These are phyloP conservation scores for Neopestalotiopsis rosae DNA, from an alignment of 2,329 filamentous ascomycete genomes.

Conservation along the genomic window DNA sequence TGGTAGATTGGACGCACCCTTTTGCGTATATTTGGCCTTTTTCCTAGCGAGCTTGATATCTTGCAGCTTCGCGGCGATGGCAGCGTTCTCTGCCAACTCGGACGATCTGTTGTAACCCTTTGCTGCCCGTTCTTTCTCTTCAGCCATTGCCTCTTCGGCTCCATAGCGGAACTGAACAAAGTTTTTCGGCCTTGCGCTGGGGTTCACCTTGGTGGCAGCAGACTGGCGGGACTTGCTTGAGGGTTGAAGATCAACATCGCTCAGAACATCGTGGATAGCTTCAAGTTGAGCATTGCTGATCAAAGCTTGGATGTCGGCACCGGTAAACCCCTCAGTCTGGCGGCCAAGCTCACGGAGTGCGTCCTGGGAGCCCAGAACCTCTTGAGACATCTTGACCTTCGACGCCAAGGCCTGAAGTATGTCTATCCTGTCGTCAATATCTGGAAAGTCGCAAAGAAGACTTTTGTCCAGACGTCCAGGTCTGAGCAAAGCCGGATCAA, in stretches of 20 bases:
- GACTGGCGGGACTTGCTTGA: conserved; percentile 34
- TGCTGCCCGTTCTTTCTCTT: conserved; percentile 42
- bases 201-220: conserved; percentile 42
- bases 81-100: conserved; percentile 75
- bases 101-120: conserved; percentile 56
- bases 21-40: conserved; percentile 60
- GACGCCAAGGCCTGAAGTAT: conserved; percentile 85
- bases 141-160: conserved; percentile 53
- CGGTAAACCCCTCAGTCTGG: conserved; percentile 87
- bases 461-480: conserved; percentile 94
- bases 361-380: conserved; percentile 62
- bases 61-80: conserved; percentile 81
- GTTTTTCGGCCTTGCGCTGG: conserved; percentile 47
- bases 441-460: conserved; percentile 87
- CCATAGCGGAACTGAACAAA: conserved; percentile 90
- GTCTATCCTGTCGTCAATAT: conserved; percentile 79
- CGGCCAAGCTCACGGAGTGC: conserved; percentile 76
- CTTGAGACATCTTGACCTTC: conserved; percentile 76
- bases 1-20: conserved; percentile 30
- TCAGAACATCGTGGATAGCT: conserved; percentile 92
- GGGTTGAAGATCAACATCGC: conserved; percentile 52
- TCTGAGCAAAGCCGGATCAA: conserved; percentile 89
- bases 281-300: conserved; percentile 97
- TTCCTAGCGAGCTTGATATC: conserved; percentile 76
- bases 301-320: conserved; percentile 91